phyloP scores from a whole-genome alignment of 2,329 filamentous ascomycete species.

The Clarireedia homoeocarpa region DNA sequence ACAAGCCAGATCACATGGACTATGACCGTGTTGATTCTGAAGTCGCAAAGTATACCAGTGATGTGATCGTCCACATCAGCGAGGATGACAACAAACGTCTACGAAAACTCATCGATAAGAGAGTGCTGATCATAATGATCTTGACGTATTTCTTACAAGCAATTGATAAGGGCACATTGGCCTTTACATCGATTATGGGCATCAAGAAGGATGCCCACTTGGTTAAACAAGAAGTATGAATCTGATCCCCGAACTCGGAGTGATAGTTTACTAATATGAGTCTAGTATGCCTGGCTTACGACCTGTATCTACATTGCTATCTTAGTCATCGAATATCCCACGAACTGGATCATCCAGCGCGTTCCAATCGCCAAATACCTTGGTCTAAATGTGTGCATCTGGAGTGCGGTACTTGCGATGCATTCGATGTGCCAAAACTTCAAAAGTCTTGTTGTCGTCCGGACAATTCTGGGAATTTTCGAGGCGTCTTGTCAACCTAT shows the following conservation, averaged over 20 bases:
- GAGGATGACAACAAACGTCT: constrained; percentile 53
- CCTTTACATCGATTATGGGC: constrained; percentile 26
- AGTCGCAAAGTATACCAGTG: constrained; percentile 59
- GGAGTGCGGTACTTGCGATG: constrained; percentile 1
- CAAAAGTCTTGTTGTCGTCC: constrained; percentile 50
- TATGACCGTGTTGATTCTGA: constrained; percentile 58
- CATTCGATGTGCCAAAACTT: constrained; percentile 43
- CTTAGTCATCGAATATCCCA: constrained; percentile 33
- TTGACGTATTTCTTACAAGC: constrained; percentile 41
- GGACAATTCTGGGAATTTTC: constrained; percentile 60
- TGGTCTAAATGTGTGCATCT: constrained; percentile 2
- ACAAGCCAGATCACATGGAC: constrained; percentile 41
- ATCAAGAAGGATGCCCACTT: constrained; percentile 20
- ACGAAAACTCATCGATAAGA: constrained; percentile 56
- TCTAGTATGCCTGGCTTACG: constrained; percentile 23
- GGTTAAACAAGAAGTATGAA: constrained; percentile 53
- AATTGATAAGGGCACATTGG: constrained; percentile 27
- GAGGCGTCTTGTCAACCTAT: constrained; percentile 61
- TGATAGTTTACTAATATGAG: constrained; percentile 37
- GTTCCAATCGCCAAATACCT: constrained; percentile 7
- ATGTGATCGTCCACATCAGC: constrained; percentile 47
- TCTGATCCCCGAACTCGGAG: constrained; percentile 34
- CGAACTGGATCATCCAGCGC: constrained; percentile 28
- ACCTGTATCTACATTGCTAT: constrained; percentile 23
- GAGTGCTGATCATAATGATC: constrained; percentile 64